Conservation (phyloP, 768 basidiomycete genomes). For the Suillus alpinus region DNA sequence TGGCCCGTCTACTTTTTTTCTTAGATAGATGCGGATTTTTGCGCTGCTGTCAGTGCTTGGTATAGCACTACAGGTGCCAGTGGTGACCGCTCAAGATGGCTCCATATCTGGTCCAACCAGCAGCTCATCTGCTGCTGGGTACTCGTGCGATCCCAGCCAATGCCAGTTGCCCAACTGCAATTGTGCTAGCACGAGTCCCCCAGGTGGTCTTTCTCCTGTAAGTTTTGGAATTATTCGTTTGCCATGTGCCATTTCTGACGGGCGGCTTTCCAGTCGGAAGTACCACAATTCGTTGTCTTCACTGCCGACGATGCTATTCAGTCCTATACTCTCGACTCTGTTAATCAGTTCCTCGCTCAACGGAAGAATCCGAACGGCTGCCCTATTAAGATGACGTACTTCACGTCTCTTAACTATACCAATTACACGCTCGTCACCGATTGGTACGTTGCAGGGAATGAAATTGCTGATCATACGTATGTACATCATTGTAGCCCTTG, state of each 20-base stretch:
- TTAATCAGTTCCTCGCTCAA: conserved; percentile 73
- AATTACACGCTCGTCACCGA: conserved; percentile 77
- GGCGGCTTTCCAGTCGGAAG: conserved; percentile 42
- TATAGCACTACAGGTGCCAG: conserved; percentile 1
- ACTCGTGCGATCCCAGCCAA: conserved; percentile 62
- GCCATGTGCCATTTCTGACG: neutral
- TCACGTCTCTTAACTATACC: conserved; percentile 66
- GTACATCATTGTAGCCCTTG: conserved; percentile 16
- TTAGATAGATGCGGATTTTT: conserved; percentile 6
- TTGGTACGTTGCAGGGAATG: conserved; percentile 81
- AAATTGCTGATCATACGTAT: conserved; percentile 78
- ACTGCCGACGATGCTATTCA: conserved; percentile 78
- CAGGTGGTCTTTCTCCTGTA: conserved; percentile 66
- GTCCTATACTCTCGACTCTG: conserved; percentile 68
- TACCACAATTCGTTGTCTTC: conserved; percentile 69
- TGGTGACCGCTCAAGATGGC: conserved; percentile 44
- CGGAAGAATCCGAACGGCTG: conserved; percentile 79
- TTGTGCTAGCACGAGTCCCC: conserved; percentile 71
- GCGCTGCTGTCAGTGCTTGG: conserved; percentile 5
- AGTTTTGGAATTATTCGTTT: conserved; percentile 22
- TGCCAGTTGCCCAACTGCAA: conserved; percentile 72
- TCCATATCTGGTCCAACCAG: conserved; percentile 50
- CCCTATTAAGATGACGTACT: conserved; percentile 74
- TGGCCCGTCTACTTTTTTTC: neutral
- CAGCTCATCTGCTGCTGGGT: conserved; percentile 55